phyloP scores from a whole-genome alignment of 192 early-diverging fungal genomes.

The Tieghemiomyces parasiticus region DNA sequence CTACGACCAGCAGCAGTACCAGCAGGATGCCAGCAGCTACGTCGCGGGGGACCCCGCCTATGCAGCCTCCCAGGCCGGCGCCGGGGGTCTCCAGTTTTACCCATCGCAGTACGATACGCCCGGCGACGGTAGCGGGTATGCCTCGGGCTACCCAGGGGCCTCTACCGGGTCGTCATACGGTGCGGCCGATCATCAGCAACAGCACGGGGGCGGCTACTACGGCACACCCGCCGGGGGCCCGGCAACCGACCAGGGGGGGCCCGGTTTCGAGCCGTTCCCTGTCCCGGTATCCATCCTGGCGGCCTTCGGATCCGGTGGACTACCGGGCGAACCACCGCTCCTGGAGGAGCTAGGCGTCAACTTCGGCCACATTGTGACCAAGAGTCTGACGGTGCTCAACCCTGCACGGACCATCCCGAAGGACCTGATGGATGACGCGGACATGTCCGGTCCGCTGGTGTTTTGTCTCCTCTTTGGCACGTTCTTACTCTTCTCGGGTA shows the following conservation, averaged over 20 bases:
- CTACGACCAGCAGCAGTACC: background rate
- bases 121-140: background rate
- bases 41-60: too few species aligned
- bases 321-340: conserved; percentile 84
- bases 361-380: conserved; percentile 80
- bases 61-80: background rate
- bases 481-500: conserved; percentile 79
- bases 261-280: conserved; percentile 15
- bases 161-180: too few species aligned
- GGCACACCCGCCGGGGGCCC: too few species aligned
- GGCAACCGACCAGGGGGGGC: too few species aligned
- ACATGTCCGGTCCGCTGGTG: conserved; percentile 87
- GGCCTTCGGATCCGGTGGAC: conserved; percentile 87
- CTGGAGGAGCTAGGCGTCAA: conserved; percentile 94
- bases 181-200: background rate
- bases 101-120: background rate
- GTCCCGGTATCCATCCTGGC: conserved; percentile 31
- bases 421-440: conserved; percentile 90
- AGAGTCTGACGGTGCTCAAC: conserved; percentile 74
- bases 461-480: conserved; percentile 86
- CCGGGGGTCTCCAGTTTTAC: background rate
- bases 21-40: background rate
- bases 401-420: conserved; percentile 56
- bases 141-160: background rate
- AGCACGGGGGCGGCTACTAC: background rate